Percentiles rank a stretch among this genome's conserved stretches.
Conservation (phyloP, 768 basidiomycete genomes). For the Lepiota subincarnata region DNA sequence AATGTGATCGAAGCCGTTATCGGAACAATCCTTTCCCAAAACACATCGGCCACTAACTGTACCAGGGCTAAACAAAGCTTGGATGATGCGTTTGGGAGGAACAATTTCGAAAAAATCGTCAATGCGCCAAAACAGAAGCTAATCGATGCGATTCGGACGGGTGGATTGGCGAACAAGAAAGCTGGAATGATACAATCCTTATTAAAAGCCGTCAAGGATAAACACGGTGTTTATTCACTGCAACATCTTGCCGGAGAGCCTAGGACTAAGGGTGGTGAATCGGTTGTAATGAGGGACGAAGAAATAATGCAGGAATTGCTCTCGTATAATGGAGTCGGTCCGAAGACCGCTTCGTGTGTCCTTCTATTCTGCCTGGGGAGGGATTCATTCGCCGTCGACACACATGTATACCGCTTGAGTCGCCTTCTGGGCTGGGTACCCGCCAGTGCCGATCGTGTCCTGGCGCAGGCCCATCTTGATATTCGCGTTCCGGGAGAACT, state of each 20-base stretch:
- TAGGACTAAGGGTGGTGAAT: slow-evolving; percentile 15
- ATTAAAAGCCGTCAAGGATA: slow-evolving; percentile 35
- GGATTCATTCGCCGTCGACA: slow-evolving; percentile 62
- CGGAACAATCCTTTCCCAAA: slow-evolving; percentile 57
- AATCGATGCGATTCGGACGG: slow-evolving; percentile 45
- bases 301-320: slow-evolving; percentile 56
- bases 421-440: slow-evolving; percentile 51
- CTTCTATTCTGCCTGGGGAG: slow-evolving; percentile 56
- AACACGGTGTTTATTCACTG: slow-evolving; percentile 51
- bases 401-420: slow-evolving; percentile 54
- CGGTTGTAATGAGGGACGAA: slow-evolving; percentile 26
- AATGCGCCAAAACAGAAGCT: slow-evolving; percentile 37
- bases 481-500: slow-evolving; percentile 44
- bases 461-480: slow-evolving; percentile 56
- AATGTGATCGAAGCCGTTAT: slow-evolving; percentile 59
- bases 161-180: slow-evolving; percentile 60
- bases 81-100: slow-evolving; percentile 45
- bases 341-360: slow-evolving; percentile 62
- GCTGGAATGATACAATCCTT: slow-evolving; percentile 50
- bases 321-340: slow-evolving; percentile 54
- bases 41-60: slow-evolving; percentile 48
- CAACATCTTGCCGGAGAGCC: slow-evolving; percentile 42
- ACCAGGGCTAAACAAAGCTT: slow-evolving; percentile 45
- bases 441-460: slow-evolving; percentile 40
- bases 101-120: slow-evolving; percentile 48